Evolutionary conservation across 164 flowering plant genomes (phyloP).

Genomic region (Buxus sempervirens): DNA sequence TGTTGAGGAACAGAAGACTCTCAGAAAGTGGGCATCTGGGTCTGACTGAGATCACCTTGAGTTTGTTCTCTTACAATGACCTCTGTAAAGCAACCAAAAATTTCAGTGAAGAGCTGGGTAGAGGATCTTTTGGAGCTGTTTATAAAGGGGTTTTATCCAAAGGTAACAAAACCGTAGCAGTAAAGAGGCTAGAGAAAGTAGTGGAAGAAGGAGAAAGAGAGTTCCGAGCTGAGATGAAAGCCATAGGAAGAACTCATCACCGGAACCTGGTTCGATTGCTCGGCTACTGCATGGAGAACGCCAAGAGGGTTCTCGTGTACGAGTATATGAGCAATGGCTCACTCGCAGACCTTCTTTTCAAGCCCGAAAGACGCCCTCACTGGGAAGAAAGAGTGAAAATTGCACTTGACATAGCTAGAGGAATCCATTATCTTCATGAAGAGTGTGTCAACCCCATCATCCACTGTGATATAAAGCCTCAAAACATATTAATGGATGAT

Average conservation of each 20-base stretch:
- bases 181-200: slow-evolving; percentile 24
- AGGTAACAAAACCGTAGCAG: slow-evolving; percentile 16
- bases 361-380: slow-evolving; percentile 5
- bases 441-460: slow-evolving; percentile 30
- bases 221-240: slow-evolving; percentile 25
- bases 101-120: slow-evolving; percentile 21
- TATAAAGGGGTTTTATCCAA: slow-evolving; percentile 13
- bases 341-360: slow-evolving; percentile 28
- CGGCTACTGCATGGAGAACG: slow-evolving; percentile 26
- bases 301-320: slow-evolving; percentile 31
- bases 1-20: not conserved
- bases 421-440: slow-evolving; percentile 36
- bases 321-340: slow-evolving; percentile 42
- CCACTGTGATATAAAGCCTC: slow-evolving; percentile 36
- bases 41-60: not conserved
- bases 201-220: slow-evolving; percentile 24
- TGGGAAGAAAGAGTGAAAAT: slow-evolving; percentile 31
- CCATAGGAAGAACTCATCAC: slow-evolving; percentile 30
- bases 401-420: slow-evolving; percentile 29
- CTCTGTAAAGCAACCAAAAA: slow-evolving; percentile 16
- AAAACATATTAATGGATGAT: slow-evolving; percentile 33
- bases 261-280: slow-evolving; percentile 26
- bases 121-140: slow-evolving; percentile 21
- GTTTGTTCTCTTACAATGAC: slow-evolving; percentile 11
- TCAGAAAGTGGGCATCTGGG: not conserved